Conservation (phyloP, 495 filamentous ascomycete species). For the Penicillium bovifimosum region DNA sequence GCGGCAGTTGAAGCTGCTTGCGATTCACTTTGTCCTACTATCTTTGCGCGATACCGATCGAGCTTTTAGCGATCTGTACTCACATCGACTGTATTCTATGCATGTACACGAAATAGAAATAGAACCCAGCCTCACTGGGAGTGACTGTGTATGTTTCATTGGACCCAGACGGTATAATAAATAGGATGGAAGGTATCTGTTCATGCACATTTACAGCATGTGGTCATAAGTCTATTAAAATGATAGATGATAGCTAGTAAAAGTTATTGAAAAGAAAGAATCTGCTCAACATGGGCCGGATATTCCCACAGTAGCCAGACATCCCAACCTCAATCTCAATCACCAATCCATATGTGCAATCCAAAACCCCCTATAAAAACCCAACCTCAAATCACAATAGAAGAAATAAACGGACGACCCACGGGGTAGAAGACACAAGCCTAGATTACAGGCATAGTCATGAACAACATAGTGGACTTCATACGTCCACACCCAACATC, state of each 20-base stretch:
- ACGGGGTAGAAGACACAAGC: not conserved
- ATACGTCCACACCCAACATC: not conserved
- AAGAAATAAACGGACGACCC: not conserved
- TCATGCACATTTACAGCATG: too few relatives aligned
- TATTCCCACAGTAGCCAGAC: too few relatives aligned
- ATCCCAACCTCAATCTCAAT: too few relatives aligned
- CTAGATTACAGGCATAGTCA: not conserved
- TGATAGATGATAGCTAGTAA: not conserved
- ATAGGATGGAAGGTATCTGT: too few relatives aligned
- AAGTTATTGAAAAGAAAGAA: too few relatives aligned
- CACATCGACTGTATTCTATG: not conserved
- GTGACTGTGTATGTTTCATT: not conserved
- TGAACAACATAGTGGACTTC: not conserved
- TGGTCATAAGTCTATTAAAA: not conserved
- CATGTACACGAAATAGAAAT: not conserved
- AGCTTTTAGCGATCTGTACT: not conserved
- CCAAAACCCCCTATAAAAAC: not conserved
- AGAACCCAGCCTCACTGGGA: not conserved
- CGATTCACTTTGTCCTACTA: not conserved
- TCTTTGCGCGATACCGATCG: conserved; percentile 8
- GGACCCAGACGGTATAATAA: not conserved
- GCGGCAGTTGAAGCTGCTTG: too few relatives aligned
- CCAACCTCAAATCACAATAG: not conserved
- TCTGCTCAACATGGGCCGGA: too few relatives aligned
- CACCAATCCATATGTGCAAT: not conserved